A percentile compares a stretch with the other conserved stretches of the same genome.
phyloP scores from a whole-genome alignment of 352 stramenopile genomes.

The Phytophthora constricta region DNA sequence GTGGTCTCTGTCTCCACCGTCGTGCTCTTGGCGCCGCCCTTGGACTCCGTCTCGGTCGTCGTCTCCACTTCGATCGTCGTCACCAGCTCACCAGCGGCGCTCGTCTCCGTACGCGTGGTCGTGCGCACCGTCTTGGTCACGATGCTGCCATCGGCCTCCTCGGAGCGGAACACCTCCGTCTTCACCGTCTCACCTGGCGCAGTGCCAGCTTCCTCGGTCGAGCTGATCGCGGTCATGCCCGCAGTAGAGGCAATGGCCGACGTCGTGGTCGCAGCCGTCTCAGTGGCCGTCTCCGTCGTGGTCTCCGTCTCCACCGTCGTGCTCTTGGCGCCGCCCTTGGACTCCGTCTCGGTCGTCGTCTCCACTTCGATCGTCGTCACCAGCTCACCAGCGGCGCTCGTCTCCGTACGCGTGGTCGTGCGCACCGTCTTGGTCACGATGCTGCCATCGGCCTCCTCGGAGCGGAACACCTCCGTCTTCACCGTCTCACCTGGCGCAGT shows the following conservation, averaged over 20 bases:
- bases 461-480: conserved; percentile 25
- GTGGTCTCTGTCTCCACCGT: conserved; percentile 9
- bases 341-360: conserved; percentile 22
- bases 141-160: conserved; percentile 28
- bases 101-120: conserved; percentile 24
- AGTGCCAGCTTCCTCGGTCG: conserved; percentile 17
- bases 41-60: conserved; percentile 4
- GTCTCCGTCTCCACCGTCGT: conserved; percentile 27
- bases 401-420: conserved; percentile 18
- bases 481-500: conserved; percentile 11
- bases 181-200: conserved; percentile 19
- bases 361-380: conserved; percentile 28
- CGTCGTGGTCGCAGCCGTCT: conserved; percentile 18
- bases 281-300: conserved; percentile 27
- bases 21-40: conserved; percentile 6
- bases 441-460: conserved; percentile 19
- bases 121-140: conserved; percentile 37
- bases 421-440: conserved; percentile 25
- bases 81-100: conserved; percentile 16
- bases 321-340: conserved; percentile 19
- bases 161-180: conserved; percentile 27
- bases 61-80: conserved; percentile 28
- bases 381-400: conserved; percentile 3
- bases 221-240: conserved; percentile 29
- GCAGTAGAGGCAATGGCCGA: conserved; percentile 20